Evolutionary conservation across 371 early-diverging fungal species (phyloP).

Genomic region (Apophysomyces elegans): DNA sequence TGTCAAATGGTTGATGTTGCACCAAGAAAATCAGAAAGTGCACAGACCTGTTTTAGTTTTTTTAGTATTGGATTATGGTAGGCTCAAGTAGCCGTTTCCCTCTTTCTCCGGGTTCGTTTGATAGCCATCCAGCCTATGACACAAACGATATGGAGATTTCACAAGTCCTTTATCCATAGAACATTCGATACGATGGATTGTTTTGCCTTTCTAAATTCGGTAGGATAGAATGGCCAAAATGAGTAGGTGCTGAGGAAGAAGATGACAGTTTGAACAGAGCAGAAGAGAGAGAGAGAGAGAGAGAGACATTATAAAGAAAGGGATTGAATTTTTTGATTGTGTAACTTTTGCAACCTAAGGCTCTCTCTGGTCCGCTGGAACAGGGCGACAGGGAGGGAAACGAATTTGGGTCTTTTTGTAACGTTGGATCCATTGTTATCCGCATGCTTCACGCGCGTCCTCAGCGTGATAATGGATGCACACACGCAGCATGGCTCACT

Average conservation of each 20-base stretch:
- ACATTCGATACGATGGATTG: neutral
- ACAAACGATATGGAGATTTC: no score
- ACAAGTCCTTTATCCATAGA: no score
- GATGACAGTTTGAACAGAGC: neutral
- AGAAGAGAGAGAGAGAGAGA: no score
- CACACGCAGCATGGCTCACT: neutral
- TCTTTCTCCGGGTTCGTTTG: no score
- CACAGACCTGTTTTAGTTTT: conserved; percentile 4
- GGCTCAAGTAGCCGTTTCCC: no score
- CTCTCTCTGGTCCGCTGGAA: no score
- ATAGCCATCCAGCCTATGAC: no score
- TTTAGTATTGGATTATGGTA: no score
- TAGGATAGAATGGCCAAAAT: neutral
- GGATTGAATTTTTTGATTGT: no score
- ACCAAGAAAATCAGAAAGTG: neutral
- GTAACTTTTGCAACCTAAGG: no score
- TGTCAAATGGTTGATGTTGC: neutral
- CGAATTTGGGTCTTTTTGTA: neutral
- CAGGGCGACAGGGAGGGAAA: neutral
- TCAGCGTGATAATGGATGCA: conserved; percentile 4
- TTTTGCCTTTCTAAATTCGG: neutral
- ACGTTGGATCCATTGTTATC: neutral
- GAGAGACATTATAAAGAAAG: no score
- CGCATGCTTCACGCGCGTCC: conserved; percentile 5
- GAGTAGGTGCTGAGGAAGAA: neutral